Conservation (phyloP, 2,329 filamentous ascomycete species). For the Cordyceps farinosa region DNA sequence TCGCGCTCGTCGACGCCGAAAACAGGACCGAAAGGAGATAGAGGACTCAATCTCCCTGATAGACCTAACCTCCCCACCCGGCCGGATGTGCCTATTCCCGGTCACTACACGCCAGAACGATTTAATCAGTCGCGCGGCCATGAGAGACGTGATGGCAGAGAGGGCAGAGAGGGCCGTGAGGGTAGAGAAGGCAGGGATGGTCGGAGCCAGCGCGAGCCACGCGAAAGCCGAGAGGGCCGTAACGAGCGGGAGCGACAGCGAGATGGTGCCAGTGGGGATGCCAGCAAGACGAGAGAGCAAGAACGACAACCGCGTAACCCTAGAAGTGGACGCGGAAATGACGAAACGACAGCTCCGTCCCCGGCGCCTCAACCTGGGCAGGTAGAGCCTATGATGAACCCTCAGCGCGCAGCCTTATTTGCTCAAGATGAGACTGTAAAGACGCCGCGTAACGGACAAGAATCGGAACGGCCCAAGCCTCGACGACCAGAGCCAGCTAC, state of each 20-base stretch:
- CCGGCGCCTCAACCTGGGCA: constrained; percentile 26
- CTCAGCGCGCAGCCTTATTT: constrained; percentile 51
- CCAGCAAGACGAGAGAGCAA: constrained; percentile 19
- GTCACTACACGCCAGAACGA: constrained; percentile 45
- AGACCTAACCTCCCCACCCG: constrained; percentile 49
- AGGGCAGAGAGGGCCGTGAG: constrained; percentile 25
- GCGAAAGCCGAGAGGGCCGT: constrained; percentile 35
- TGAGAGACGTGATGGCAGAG: constrained; percentile 39
- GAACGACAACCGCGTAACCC: constrained; percentile 35
- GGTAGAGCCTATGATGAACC: constrained; percentile 51
- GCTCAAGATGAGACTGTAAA: constrained; percentile 33
- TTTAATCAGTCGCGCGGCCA: constrained; percentile 40
- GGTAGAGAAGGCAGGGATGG: constrained; percentile 31
- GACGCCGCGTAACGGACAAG: constrained; percentile 24
- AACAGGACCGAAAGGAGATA: constrained; percentile 24
- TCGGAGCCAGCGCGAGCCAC: constrained; percentile 33
- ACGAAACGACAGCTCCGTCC: constrained; percentile 28
- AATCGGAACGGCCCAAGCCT: constrained; percentile 30
- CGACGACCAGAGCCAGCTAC: constrained; percentile 29
- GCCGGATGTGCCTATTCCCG: constrained; percentile 55
- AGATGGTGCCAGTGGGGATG: background rate
- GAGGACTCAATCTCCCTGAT: constrained; percentile 36
- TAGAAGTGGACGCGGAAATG: constrained; percentile 26
- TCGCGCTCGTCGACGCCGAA: constrained; percentile 29
- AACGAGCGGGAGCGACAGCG: constrained; percentile 13